These are phyloP conservation scores for Plenodomus biglobosus DNA, from an alignment of 2,329 filamentous ascomycete species.

Conservation along the genomic window DNA sequence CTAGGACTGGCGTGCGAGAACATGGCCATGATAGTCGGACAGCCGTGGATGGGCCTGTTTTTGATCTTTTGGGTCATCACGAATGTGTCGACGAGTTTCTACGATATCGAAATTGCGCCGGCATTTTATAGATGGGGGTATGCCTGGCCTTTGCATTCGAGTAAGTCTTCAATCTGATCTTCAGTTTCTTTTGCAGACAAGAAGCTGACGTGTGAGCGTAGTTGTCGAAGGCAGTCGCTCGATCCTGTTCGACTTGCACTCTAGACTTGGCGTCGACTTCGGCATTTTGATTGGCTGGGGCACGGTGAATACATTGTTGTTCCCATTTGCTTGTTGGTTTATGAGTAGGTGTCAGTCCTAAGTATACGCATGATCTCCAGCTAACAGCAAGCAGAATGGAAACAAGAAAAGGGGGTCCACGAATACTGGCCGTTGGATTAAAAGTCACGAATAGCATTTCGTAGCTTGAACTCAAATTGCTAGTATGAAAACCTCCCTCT, in stretches of 20 bases:
- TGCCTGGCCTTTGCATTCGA: slow-evolving; percentile 64
- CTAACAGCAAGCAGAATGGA: slow-evolving; percentile 4
- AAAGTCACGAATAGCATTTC: not conserved
- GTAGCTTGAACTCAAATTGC: not conserved
- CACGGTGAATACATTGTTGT: slow-evolving; percentile 56
- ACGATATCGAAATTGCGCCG: slow-evolving; percentile 60
- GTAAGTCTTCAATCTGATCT: slow-evolving; percentile 36
- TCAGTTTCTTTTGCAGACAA: not conserved
- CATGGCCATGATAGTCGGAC: slow-evolving; percentile 62
- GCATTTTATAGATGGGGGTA: slow-evolving; percentile 65
- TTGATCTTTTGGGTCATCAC: slow-evolving; percentile 69
- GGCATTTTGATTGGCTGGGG: slow-evolving; percentile 62
- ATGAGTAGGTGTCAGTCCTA: slow-evolving; percentile 25
- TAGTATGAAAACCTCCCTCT: slow-evolving; percentile 5
- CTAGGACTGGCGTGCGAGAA: slow-evolving; percentile 67
- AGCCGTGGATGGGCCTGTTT: slow-evolving; percentile 64
- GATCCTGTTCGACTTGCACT: slow-evolving; percentile 63
- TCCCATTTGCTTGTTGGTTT: slow-evolving; percentile 53
- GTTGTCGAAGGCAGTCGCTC: slow-evolving; percentile 62
- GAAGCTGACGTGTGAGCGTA: slow-evolving; percentile 15
- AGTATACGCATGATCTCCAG: not conserved
- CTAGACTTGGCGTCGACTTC: slow-evolving; percentile 61
- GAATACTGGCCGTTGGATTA: slow-evolving; percentile 25
- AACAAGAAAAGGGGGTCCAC: slow-evolving; percentile 10
- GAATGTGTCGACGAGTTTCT: slow-evolving; percentile 63